Percentiles rank a stretch among this genome's conserved stretches.
These are phyloP conservation scores for Saccharomyces hybrid DNA, from an alignment of 1,139 yeast genomes.

Conservation along the genomic window DNA sequence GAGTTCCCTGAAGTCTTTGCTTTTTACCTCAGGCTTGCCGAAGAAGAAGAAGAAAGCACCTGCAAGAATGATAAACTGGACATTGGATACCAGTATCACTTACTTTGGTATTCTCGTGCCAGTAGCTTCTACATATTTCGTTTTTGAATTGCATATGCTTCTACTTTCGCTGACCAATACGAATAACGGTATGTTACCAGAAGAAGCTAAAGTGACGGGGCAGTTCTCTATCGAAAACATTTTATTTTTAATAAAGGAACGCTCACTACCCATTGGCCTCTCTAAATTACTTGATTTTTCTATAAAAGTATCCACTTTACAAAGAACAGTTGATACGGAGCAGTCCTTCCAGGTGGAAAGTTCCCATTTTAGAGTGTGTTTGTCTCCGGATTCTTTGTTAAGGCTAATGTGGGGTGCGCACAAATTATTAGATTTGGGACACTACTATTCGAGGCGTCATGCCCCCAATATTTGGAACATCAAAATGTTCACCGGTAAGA, in stretches of 20 bases:
- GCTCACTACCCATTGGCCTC: constrained; percentile 20
- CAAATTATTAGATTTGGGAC: constrained; percentile 14
- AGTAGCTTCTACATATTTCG: constrained; percentile 23
- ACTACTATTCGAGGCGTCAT: constrained; percentile 17
- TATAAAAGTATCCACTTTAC: constrained; percentile 28
- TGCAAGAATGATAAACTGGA: constrained; percentile 10
- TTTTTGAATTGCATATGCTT: constrained; percentile 25
- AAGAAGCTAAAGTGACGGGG: constrained; percentile 14
- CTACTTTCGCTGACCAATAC: constrained; percentile 16
- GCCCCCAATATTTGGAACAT: constrained; percentile 11
- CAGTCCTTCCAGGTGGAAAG: constrained; percentile 54
- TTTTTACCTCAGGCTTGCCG: constrained; percentile 2
- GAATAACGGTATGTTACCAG: constrained; percentile 3
- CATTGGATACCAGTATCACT: constrained; percentile 15
- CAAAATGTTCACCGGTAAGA: not conserved
- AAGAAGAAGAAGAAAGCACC: not conserved
- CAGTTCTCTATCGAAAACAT: constrained; percentile 23
- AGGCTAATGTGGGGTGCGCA: constrained; percentile 34
- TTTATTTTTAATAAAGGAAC: constrained; percentile 27
- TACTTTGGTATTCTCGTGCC: constrained; percentile 28
- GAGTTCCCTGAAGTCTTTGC: constrained; percentile 8
- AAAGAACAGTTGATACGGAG: constrained; percentile 21
- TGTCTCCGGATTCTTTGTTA: constrained; percentile 47
- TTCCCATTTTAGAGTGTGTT: constrained; percentile 47
- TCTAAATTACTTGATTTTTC: constrained; percentile 38